Percentiles rank a stretch among this genome's conserved stretches.
phyloP scores from a whole-genome alignment of 805 yeast genomes.

The Helenozyma baotianmanensis region DNA sequence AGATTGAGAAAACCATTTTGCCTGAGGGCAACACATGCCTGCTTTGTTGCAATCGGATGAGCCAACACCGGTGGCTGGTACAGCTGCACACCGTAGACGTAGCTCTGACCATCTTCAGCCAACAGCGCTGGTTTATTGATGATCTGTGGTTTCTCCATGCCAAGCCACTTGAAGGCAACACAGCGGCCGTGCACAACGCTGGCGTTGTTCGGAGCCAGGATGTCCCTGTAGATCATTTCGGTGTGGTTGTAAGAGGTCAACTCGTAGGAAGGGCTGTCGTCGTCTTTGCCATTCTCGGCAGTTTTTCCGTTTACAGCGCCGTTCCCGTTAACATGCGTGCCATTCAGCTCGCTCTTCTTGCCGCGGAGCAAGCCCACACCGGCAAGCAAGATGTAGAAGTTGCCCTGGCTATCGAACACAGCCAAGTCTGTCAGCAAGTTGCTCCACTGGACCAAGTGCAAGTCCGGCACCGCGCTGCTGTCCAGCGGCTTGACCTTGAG shows the following conservation, averaged over 20 bases:
- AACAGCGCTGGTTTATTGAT: constrained; percentile 55
- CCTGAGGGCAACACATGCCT: constrained; percentile 66
- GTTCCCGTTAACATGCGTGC: background rate
- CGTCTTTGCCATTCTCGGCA: background rate
- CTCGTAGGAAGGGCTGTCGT: constrained; percentile 36
- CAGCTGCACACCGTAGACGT: constrained; percentile 55
- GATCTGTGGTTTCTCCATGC: constrained; percentile 62
- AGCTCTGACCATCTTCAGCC: constrained; percentile 21
- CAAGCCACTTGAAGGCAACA: constrained; percentile 67
- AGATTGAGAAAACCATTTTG: constrained; percentile 56
- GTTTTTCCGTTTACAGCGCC: background rate
- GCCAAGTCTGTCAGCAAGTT: constrained; percentile 78
- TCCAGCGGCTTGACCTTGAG: constrained; percentile 26
- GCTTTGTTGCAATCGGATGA: constrained; percentile 65
- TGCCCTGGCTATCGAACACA: constrained; percentile 68
- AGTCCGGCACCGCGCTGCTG: constrained; percentile 23
- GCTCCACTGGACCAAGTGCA: constrained; percentile 64
- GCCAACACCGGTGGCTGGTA: constrained; percentile 55
- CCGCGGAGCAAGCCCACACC: constrained; percentile 34
- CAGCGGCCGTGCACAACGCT: constrained; percentile 5
- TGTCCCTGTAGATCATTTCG: constrained; percentile 47
- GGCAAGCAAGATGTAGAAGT: constrained; percentile 39
- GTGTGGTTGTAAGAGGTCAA: constrained; percentile 41
- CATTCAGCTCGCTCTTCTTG: constrained; percentile 1
- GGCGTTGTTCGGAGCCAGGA: constrained; percentile 10